Conservation (phyloP, 495 filamentous ascomycete species). For the Aspergillus avenaceus region DNA sequence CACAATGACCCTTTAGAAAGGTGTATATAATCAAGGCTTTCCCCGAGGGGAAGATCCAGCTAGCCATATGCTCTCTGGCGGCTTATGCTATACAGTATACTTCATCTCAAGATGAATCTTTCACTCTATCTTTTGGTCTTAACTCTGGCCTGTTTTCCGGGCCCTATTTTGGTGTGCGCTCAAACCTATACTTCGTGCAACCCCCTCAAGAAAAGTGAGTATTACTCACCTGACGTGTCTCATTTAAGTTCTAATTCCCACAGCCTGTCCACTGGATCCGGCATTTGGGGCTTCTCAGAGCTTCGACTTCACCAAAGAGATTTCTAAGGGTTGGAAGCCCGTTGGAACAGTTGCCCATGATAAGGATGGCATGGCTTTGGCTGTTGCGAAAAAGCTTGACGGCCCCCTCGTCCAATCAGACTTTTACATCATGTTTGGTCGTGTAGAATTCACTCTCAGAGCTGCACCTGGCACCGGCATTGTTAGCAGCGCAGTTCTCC, state of each 20-base stretch:
- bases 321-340: slow-evolving; percentile 62
- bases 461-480: slow-evolving; percentile 59
- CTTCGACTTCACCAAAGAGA: slow-evolving; percentile 75
- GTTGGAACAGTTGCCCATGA: slow-evolving; percentile 65
- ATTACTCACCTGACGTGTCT: neutral
- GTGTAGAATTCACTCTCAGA: slow-evolving; percentile 54
- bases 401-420: slow-evolving; percentile 73
- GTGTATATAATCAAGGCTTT: no score
- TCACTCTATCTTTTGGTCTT: neutral
- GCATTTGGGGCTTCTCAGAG: slow-evolving; percentile 75
- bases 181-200: neutral
- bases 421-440: slow-evolving; percentile 73
- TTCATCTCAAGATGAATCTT: neutral
- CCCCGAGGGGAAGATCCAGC: neutral
- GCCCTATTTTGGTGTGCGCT: neutral
- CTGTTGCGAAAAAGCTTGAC: slow-evolving; percentile 75
- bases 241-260: neutral
- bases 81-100: neutral
- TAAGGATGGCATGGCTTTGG: slow-evolving; percentile 74
- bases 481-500: slow-evolving; percentile 72
- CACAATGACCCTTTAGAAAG: no score
- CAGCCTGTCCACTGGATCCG: slow-evolving; percentile 69
- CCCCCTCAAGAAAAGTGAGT: neutral
- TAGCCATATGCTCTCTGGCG: neutral
- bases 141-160: neutral